These are phyloP conservation scores for Oligophagozyma castellii DNA, from an alignment of 1,139 yeast genomes.

Conservation along the genomic window DNA sequence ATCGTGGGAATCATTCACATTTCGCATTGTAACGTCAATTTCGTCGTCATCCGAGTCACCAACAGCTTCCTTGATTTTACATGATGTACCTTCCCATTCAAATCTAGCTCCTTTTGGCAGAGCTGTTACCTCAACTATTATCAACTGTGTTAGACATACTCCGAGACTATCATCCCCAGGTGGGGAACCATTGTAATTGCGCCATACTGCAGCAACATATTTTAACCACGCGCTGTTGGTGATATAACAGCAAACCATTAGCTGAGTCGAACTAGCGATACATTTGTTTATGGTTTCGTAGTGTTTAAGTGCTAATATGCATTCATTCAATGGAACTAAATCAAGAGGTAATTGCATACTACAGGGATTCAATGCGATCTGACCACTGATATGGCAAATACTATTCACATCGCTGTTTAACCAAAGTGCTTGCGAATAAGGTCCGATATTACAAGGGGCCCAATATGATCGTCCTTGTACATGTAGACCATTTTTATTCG, in stretches of 20 bases:
- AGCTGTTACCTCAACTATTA: slow-evolving; percentile 43
- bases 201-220: slow-evolving; percentile 30
- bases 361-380: slow-evolving; percentile 71
- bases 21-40: neutral
- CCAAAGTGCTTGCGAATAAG: slow-evolving; percentile 76
- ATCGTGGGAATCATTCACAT: slow-evolving; percentile 1
- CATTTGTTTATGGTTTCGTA: slow-evolving; percentile 48
- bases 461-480: slow-evolving; percentile 87
- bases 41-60: slow-evolving; percentile 32
- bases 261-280: slow-evolving; percentile 33
- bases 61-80: slow-evolving; percentile 25
- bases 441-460: slow-evolving; percentile 98
- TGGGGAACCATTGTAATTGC: no score
- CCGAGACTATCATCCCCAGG: slow-evolving; percentile 17
- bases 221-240: slow-evolving; percentile 25
- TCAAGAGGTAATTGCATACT: slow-evolving; percentile 36
- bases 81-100: slow-evolving; percentile 67
- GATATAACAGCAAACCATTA: slow-evolving; percentile 43
- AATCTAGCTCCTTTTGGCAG: slow-evolving; percentile 60
- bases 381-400: slow-evolving; percentile 70
- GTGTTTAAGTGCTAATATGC: slow-evolving; percentile 58
- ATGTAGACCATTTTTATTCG: slow-evolving; percentile 53
- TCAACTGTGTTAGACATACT: slow-evolving; percentile 24
- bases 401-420: slow-evolving; percentile 30
- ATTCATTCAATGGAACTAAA: slow-evolving; percentile 25